phyloP scores from a whole-genome alignment of 352 stramenopile species.

The Elongisporangium undulatum region DNA sequence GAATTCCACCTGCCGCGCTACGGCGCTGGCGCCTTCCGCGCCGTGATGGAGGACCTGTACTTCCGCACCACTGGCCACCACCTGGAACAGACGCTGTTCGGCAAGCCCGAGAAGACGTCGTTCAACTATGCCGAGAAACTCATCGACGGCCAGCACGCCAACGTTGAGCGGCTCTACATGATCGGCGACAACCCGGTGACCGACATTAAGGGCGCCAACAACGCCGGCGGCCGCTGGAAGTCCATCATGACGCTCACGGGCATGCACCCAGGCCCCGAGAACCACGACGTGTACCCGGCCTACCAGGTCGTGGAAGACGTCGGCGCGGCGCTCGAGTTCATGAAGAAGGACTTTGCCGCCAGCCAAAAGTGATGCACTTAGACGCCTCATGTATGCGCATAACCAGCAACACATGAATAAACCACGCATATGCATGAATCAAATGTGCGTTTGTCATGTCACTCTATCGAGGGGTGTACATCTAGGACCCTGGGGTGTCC shows the following conservation, averaged over 20 bases:
- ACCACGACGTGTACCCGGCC: slow-evolving; percentile 56
- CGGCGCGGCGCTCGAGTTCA: slow-evolving; percentile 60
- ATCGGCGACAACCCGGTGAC: slow-evolving; percentile 82
- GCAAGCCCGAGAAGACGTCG: slow-evolving; percentile 74
- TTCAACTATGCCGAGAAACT: slow-evolving; percentile 75
- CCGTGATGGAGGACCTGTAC: slow-evolving; percentile 59
- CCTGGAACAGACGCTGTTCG: slow-evolving; percentile 68
- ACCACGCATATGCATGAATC: background rate
- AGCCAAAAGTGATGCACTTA: background rate
- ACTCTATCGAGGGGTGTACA: background rate
- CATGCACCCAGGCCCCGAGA: slow-evolving; percentile 69
- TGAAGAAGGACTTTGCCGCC: slow-evolving; percentile 62
- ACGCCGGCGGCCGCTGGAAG: slow-evolving; percentile 70
- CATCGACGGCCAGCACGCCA: slow-evolving; percentile 59
- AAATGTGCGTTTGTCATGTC: background rate
- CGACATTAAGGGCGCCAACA: slow-evolving; percentile 79
- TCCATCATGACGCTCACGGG: slow-evolving; percentile 81
- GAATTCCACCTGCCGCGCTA: slow-evolving; percentile 82
- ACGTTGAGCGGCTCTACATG: slow-evolving; percentile 83
- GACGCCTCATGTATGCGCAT: background rate
- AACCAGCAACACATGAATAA: background rate
- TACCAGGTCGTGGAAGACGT: slow-evolving; percentile 79
- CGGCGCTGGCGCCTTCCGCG: slow-evolving; percentile 75
- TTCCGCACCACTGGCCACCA: slow-evolving; percentile 75
- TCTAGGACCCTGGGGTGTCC: background rate